Evolutionary conservation across 805 yeast genomes (phyloP).

Genomic region (Myxozyma vanderwaltii): DNA sequence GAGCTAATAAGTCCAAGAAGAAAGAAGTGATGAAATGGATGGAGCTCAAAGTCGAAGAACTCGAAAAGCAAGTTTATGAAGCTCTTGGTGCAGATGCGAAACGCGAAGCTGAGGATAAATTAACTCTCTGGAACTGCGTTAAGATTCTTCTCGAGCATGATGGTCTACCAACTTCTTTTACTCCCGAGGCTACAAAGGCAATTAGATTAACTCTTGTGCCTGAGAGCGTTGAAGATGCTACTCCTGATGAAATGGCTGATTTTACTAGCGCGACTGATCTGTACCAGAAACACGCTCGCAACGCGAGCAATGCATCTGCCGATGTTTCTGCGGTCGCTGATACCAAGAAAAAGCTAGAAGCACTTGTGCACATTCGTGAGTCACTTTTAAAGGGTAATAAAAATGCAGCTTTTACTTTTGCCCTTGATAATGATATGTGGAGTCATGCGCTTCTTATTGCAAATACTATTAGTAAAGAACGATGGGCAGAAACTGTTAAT

Average conservation of each 20-base stretch:
- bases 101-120: constrained; percentile 38
- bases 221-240: constrained; percentile 20
- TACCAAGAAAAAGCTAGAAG: constrained; percentile 14
- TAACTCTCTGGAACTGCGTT: constrained; percentile 44
- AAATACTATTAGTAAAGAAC: constrained; percentile 61
- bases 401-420: constrained; percentile 62
- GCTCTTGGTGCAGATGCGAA: constrained; percentile 34
- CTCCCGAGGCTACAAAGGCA: constrained; percentile 15
- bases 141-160: constrained; percentile 39
- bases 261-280: constrained; percentile 38
- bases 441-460: constrained; percentile 75
- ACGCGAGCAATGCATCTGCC: constrained; percentile 5
- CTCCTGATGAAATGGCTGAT: constrained; percentile 20
- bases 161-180: constrained; percentile 18
- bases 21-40: constrained; percentile 75
- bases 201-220: constrained; percentile 35
- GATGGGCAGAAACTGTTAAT: constrained; percentile 60
- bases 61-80: constrained; percentile 35
- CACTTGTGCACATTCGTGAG: constrained; percentile 42
- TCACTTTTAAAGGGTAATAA: constrained; percentile 64
- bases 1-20: constrained; percentile 54
- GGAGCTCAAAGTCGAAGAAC: constrained; percentile 42
- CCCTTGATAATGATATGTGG: constrained; percentile 70
- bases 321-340: background rate
- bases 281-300: constrained; percentile 29